Base-by-base conservation (phyloP, 2,329 filamentous ascomycete genomes). In the Cryphonectria radicalis region DNA sequence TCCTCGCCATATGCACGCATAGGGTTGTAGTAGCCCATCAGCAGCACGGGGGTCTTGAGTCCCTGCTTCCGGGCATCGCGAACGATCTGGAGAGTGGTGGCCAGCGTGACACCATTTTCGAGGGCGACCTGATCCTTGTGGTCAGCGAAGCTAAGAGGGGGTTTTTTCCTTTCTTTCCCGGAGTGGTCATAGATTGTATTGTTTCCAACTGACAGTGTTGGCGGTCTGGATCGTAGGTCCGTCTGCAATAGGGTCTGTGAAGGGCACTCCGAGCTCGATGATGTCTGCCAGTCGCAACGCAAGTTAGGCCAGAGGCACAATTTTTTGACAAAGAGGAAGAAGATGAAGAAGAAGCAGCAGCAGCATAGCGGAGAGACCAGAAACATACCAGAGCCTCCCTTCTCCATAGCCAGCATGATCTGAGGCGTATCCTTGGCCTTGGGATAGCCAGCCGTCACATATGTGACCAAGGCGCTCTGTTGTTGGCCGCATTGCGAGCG, bases 21-120 rank as follows among this genome's bases (percentile, higher is more conserved):
- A 0, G 96, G 96, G 85, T 99, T 99, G 84, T 97, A 99, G 88
- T 99, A 99, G 77, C 96, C 96, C 96, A 99, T 99, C 75, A 99
- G 88, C 79, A 99, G 84, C 59, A 99, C 89, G 0, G 96, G 96
- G 0, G 92, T 90, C 77, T 88, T 91, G 69, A 98, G 85, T 59
- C 96, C 96, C 73, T 87, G 88, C 76, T 88, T 87, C 77, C 96
- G 88, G 63, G 95, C 94, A 74, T 92, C 89, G 76, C 92, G 91
- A 73, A 98, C 92, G 87, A 97, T 95, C 77, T 92, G 87, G 57
- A 99, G 87, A 22, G 93, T 93, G 67, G 88, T 90, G 75, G 88
- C 86, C 74, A 97, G 92, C 14, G 92, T 97, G 74, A 98, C 93
- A 73, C 94, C 94, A 85, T 99, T 95, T 77, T 91, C 84, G 63